phyloP scores from a whole-genome alignment of 1,284 basidiomycete species.

The Inonotus hispidus region DNA sequence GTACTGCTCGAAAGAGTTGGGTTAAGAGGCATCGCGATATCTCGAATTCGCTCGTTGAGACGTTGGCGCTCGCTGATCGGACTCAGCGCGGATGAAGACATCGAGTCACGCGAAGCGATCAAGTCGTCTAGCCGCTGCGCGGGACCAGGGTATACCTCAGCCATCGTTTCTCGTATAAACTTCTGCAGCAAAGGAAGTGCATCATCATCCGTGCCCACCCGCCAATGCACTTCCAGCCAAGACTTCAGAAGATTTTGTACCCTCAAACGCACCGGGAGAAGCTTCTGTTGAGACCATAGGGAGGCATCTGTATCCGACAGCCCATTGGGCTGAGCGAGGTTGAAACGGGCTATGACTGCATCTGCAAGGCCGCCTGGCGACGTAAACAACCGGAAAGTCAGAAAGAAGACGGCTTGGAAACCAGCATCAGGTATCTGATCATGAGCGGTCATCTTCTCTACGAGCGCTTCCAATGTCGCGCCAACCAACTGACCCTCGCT shows the following conservation, averaged over 20 bases:
- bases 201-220: constrained; percentile 56
- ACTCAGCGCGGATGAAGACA: constrained; percentile 36
- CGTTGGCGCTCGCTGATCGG: constrained; percentile 39
- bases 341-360: constrained; percentile 77
- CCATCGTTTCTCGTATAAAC: constrained; percentile 61
- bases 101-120: constrained; percentile 41
- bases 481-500: constrained; percentile 87
- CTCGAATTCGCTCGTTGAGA: constrained; percentile 52
- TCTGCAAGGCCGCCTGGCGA: constrained; percentile 74
- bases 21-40: constrained; percentile 65
- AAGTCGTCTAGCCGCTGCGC: constrained; percentile 73
- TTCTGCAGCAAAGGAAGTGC: constrained; percentile 54
- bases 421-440: constrained; percentile 82
- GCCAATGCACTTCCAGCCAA: constrained; percentile 94
- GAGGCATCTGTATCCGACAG: constrained; percentile 59
- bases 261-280: constrained; percentile 82
- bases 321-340: constrained; percentile 58
- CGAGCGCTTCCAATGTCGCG: constrained; percentile 81
- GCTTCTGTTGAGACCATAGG: constrained; percentile 82
- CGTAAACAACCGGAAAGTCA: constrained; percentile 94
- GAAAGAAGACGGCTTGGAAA: constrained; percentile 87
- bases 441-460: constrained; percentile 97
- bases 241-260: constrained; percentile 89
- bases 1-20: constrained; percentile 42
- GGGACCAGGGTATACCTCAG: constrained; percentile 59